Conservation (phyloP, 2,329 filamentous ascomycete genomes). For the Xylaria multiplex region DNA sequence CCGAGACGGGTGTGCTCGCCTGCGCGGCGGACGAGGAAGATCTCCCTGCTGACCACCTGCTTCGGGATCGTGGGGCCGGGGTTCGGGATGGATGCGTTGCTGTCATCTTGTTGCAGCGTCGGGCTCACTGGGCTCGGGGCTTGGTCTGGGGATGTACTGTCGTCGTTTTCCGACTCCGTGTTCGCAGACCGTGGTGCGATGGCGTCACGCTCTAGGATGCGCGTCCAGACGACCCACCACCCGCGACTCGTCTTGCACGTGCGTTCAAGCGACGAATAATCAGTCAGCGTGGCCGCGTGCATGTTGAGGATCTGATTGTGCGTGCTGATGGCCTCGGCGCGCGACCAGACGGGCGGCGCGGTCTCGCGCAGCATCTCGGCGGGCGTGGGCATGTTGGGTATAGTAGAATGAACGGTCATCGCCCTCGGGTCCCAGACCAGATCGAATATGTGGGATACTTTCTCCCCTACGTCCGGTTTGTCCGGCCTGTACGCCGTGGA, state of each 20-base stretch:
- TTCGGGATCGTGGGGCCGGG: constrained; percentile 25
- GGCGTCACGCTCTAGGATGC: constrained; percentile 55
- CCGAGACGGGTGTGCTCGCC: constrained; percentile 61
- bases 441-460: constrained; percentile 64
- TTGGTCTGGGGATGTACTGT: constrained; percentile 1
- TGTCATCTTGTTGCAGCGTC: constrained; percentile 31
- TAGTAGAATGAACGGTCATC: constrained; percentile 69
- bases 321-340: constrained; percentile 71
- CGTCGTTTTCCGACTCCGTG: constrained; percentile 11
- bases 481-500: constrained; percentile 68
- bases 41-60: constrained; percentile 62
- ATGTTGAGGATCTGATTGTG: constrained; percentile 72
- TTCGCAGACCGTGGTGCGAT: neutral
- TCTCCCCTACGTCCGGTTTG: constrained; percentile 54
- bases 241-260: constrained; percentile 73
- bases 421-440: constrained; percentile 69
- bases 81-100: constrained; percentile 13
- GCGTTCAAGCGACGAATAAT: constrained; percentile 62
- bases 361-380: constrained; percentile 40
- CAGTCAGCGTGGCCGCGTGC: constrained; percentile 58
- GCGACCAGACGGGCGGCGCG: constrained; percentile 60
- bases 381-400: constrained; percentile 72
- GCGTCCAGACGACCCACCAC: constrained; percentile 77
- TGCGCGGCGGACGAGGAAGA: constrained; percentile 68
- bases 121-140: neutral